Conservation (phyloP, 129 eudicot genomes). For the Chrysanthemum lavandulifolium region DNA sequence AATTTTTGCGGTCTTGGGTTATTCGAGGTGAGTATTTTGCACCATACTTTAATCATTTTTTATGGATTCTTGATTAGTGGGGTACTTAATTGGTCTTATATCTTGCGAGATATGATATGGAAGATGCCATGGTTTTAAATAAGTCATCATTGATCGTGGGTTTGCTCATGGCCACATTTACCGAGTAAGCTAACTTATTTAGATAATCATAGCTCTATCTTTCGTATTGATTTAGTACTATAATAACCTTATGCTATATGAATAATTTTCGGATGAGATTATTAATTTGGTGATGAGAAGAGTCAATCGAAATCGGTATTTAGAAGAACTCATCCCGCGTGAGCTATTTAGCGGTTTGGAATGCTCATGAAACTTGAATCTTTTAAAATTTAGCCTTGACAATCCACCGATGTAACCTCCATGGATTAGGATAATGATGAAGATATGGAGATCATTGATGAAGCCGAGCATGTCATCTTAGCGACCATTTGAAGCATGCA, state of each 20-base stretch:
- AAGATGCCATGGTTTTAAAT: slow-evolving; percentile 97
- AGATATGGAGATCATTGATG: slow-evolving; percentile 92
- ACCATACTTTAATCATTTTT: neutral
- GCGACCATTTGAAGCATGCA: slow-evolving; percentile 34
- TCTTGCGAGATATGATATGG: slow-evolving; percentile 85
- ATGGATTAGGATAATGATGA: slow-evolving; percentile 78
- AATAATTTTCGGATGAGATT: slow-evolving; percentile 71
- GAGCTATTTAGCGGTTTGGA: slow-evolving; percentile 75
- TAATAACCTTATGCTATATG: neutral
- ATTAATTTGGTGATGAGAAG: slow-evolving; percentile 68
- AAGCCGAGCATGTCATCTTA: slow-evolving; percentile 39
- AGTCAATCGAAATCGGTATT: slow-evolving; percentile 35
- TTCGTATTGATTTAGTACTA: neutral
- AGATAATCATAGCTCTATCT: neutral
- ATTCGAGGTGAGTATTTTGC: slow-evolving; percentile 62
- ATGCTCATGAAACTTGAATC: slow-evolving; percentile 85
- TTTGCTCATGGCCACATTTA: slow-evolving; percentile 86
- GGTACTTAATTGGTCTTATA: neutral
- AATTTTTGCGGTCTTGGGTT: slow-evolving; percentile 95
- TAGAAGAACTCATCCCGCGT: slow-evolving; percentile 53
- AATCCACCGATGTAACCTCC: slow-evolving; percentile 66
- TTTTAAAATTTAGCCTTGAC: slow-evolving; percentile 82
- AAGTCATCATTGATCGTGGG: slow-evolving; percentile 97
- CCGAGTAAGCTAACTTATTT: slow-evolving; percentile 46
- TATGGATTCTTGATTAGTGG: neutral